These are phyloP conservation scores for Beauveria sp. DNA, from an alignment of 2,329 filamentous ascomycete genomes.

Conservation along the genomic window DNA sequence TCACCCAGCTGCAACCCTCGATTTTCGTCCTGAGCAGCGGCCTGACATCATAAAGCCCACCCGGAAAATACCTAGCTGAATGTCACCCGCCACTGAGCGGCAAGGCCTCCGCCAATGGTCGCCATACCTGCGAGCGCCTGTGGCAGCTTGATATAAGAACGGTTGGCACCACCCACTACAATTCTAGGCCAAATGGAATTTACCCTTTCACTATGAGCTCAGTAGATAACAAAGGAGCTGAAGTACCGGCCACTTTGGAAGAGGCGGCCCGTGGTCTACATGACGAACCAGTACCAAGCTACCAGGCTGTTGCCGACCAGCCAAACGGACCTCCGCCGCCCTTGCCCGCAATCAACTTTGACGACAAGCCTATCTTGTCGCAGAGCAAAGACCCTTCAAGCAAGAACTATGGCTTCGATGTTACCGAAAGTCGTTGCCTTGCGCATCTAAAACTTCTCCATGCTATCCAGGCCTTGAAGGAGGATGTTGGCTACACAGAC, in stretches of 20 bases:
- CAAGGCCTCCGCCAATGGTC: not conserved
- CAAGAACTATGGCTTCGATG: not conserved
- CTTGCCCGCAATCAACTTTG: not conserved
- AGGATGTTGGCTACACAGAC: slow-evolving; percentile 58
- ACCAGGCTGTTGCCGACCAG: not conserved
- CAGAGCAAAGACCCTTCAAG: not conserved
- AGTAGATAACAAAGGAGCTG: not conserved
- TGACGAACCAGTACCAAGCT: not conserved
- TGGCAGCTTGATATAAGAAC: not conserved
- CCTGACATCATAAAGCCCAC: not conserved
- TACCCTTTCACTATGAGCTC: not conserved
- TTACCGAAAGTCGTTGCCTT: slow-evolving; percentile 37
- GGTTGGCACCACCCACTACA: not conserved
- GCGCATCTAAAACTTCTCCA: slow-evolving; percentile 68
- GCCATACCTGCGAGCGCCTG: no score
- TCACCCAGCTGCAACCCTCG: no score
- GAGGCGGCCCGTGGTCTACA: not conserved
- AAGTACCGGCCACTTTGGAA: not conserved
- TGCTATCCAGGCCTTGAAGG: slow-evolving; percentile 58
- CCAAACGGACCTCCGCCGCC: not conserved
- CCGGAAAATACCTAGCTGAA: no score
- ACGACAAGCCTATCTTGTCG: not conserved
- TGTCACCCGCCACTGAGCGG: not conserved
- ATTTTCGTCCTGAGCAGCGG: no score
- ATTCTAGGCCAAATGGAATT: not conserved